These are phyloP conservation scores for Trichoderma hamatum DNA, from an alignment of 2,329 filamentous ascomycete species.

Conservation along the genomic window DNA sequence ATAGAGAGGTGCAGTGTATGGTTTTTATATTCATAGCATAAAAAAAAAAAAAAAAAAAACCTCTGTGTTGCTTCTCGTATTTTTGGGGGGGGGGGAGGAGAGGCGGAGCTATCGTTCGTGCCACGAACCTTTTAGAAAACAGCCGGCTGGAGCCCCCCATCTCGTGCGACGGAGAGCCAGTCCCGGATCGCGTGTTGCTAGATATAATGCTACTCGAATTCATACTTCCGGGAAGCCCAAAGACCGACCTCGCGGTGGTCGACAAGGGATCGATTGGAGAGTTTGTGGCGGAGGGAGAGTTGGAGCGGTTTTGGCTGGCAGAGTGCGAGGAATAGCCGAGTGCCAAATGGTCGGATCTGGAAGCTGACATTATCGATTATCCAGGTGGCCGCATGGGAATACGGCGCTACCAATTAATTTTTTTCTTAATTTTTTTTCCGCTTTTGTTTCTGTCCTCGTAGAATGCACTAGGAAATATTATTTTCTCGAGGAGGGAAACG, in stretches of 20 bases:
- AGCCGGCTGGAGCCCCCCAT: slow-evolving; percentile 71
- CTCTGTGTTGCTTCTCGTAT: background rate
- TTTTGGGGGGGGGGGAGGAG: background rate
- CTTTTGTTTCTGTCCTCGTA: background rate
- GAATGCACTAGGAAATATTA: slow-evolving; percentile 24
- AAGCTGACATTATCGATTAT: slow-evolving; percentile 93
- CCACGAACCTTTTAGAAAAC: slow-evolving; percentile 85
- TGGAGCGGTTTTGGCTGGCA: slow-evolving; percentile 68
- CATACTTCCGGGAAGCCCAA: slow-evolving; percentile 68
- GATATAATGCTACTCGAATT: slow-evolving; percentile 62
- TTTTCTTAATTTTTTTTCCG: background rate
- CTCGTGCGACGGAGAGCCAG: slow-evolving; percentile 96
- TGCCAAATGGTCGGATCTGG: slow-evolving; percentile 83
- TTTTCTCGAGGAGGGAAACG: background rate
- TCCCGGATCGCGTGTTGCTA: slow-evolving; percentile 71
- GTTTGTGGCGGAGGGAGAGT: slow-evolving; percentile 77
- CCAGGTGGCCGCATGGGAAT: slow-evolving; percentile 53
- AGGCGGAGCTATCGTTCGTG: slow-evolving; percentile 28
- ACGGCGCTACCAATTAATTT: slow-evolving; percentile 29
- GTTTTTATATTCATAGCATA: background rate
- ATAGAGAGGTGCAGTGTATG: background rate
- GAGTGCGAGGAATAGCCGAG: slow-evolving; percentile 77
- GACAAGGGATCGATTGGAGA: slow-evolving; percentile 76
- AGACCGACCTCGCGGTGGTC: slow-evolving; percentile 68
- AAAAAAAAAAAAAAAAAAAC: background rate